Evolutionary conservation across 306 rosid species (phyloP).

Genomic region (Trifolium fragiferum): DNA sequence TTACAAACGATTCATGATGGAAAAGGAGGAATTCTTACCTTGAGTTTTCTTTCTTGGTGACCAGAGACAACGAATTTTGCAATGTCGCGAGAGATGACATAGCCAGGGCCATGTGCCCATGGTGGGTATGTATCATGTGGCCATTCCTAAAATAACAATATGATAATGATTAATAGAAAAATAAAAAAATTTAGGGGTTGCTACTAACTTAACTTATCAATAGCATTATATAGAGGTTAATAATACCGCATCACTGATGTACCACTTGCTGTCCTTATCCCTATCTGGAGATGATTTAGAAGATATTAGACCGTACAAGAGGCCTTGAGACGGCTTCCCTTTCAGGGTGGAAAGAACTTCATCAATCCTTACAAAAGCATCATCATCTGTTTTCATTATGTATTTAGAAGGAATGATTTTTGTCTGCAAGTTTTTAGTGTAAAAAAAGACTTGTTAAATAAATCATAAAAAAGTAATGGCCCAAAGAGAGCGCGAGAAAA

Average conservation of each 20-base stretch:
- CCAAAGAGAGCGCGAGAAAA: too few species aligned
- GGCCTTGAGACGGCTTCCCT: constrained; percentile 64
- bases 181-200: constrained; percentile 19
- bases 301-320: constrained; percentile 83
- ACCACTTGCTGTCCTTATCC: constrained; percentile 86
- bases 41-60: constrained; percentile 71
- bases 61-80: constrained; percentile 72
- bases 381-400: constrained; percentile 97
- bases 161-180: constrained; percentile 25
- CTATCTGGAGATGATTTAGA: constrained; percentile 84
- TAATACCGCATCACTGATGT: constrained; percentile 77
- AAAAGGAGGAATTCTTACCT: constrained; percentile 51
- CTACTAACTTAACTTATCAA: neutral
- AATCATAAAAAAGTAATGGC: too few species aligned
- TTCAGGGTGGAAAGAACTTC: constrained; percentile 82
- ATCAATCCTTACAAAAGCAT: constrained; percentile 88
- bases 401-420: constrained; percentile 77
- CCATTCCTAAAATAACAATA: constrained; percentile 72
- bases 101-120: constrained; percentile 99
- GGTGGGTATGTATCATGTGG: constrained; percentile 80
- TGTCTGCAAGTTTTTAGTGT: constrained; percentile 61
- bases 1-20: constrained; percentile 1
- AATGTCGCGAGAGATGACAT: constrained; percentile 83
- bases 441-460: constrained; percentile 13
- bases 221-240: constrained; percentile 29